Conservation (phyloP, 352 stramenopile species). For the Phytophthora lateralis region DNA sequence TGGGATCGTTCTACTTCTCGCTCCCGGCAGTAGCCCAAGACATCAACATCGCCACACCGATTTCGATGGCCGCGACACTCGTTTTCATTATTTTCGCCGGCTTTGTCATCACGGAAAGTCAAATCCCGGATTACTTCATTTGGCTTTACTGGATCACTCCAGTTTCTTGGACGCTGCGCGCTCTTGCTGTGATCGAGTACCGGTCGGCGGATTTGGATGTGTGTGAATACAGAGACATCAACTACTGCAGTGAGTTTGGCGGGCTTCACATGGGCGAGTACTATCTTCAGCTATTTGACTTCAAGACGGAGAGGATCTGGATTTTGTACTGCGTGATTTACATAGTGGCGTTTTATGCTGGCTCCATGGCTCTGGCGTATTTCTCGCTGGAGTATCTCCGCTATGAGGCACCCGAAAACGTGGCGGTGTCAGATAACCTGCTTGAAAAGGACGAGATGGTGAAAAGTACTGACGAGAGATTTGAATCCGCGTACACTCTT, state of each 20-base stretch:
- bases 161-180: conserved; percentile 49
- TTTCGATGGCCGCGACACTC: conserved; percentile 51
- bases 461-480: conserved; percentile 8
- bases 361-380: conserved; percentile 37
- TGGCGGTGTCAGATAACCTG: conserved; percentile 6
- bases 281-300: conserved; percentile 42
- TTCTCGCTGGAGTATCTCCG: conserved; percentile 45
- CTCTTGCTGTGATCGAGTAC: conserved; percentile 52
- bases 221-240: conserved; percentile 41
- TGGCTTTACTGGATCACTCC: conserved; percentile 79
- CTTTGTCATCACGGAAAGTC: conserved; percentile 54
- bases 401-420: conserved; percentile 36
- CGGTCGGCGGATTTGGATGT: conserved; percentile 35
- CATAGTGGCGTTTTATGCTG: conserved; percentile 36
- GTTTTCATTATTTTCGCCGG: conserved; percentile 61
- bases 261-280: conserved; percentile 40
- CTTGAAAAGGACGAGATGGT: conserved; percentile 1
- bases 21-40: conserved; percentile 41
- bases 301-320: conserved; percentile 47
- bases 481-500: conserved; percentile 21
- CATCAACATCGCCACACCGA: conserved; percentile 45
- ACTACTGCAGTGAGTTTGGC: conserved; percentile 41
- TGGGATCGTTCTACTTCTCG: conserved; percentile 62
- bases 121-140: conserved; percentile 55
- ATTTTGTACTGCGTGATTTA: conserved; percentile 42